These are phyloP conservation scores for Cercospora zeae-maydis DNA, from an alignment of 2,329 filamentous ascomycete genomes.

Conservation along the genomic window DNA sequence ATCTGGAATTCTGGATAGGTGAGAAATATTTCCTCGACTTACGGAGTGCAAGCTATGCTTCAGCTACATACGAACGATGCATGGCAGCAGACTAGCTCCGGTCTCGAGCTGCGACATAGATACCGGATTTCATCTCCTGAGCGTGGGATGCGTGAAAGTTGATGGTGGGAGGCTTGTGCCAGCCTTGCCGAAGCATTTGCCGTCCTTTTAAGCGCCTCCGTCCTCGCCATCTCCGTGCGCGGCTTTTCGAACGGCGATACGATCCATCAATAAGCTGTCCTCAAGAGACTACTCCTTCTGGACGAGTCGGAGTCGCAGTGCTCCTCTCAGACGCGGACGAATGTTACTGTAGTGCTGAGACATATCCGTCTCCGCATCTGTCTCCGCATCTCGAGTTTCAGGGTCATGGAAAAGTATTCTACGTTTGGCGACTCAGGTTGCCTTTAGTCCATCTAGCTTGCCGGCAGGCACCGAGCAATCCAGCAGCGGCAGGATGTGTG, in stretches of 20 bases:
- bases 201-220: background rate
- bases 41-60: background rate
- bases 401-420: background rate
- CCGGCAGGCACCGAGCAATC: background rate
- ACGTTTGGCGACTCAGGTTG: background rate
- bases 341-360: background rate
- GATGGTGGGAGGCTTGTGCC: background rate
- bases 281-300: background rate
- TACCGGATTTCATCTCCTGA: background rate
- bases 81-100: background rate
- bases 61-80: background rate
- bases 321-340: background rate
- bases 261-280: background rate
- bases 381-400: background rate
- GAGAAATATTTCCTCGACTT: background rate
- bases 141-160: background rate
- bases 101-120: background rate
- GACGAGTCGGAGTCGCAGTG: background rate
- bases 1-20: background rate
- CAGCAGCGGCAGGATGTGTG: background rate
- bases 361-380: background rate
- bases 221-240: background rate
- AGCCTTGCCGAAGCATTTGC: constrained; percentile 5
- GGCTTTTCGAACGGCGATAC: background rate
- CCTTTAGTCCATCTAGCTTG: background rate